Base-by-base conservation (phyloP, 2,329 filamentous ascomycete species). In the Orbilia brochopaga region DNA sequence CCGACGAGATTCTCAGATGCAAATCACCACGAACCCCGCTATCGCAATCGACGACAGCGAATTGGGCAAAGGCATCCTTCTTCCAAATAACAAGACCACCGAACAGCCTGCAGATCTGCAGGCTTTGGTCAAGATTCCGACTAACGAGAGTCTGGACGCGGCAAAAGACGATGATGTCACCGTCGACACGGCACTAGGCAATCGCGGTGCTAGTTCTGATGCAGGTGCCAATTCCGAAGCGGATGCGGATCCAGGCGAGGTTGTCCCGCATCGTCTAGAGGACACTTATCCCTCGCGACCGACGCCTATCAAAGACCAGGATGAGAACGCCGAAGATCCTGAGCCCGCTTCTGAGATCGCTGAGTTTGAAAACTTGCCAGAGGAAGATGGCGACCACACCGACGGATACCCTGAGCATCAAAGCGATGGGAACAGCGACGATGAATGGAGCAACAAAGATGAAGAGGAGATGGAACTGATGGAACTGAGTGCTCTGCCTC, bases 211-310 rank as follows among this genome's bases (percentile, higher is more conserved):
- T 5, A 35, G 35, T 0, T 13, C 56, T 1, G 37, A 52, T 11
- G 30, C 56, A 1, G 27, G 15, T 1, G 15, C 60, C 3, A 37
- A 59, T 30, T 13, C 50, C 1, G 21, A 8, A 13, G n/a, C 58
- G 6, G 63, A 48, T 10, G 46, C 44, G 2, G 30, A 42, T 6
- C 21, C 59, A 15, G 64, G 65, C 4, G 57, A 58, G 3, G 55
- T 70, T 15, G 40, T 55, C 8, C 32, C 66, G 13, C 66, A 70
- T 46, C 51, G 50, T n/a, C 48, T 70, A 5, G 66, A 70, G 15
- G 48, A 64, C 37, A 51, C 66, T 2, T 59, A 58, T 52, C 58
- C 66, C 8, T 53, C 52, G 15, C 32, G 60, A 1, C 59, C 66
- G 19, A 70, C 66, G 15, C 58, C 58, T 7, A 64, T 70, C 11